A percentile compares a stretch with the other conserved stretches of the same genome.
phyloP scores from a whole-genome alignment of 2,329 filamentous ascomycete species.

The Trichoderma pleuroti region DNA sequence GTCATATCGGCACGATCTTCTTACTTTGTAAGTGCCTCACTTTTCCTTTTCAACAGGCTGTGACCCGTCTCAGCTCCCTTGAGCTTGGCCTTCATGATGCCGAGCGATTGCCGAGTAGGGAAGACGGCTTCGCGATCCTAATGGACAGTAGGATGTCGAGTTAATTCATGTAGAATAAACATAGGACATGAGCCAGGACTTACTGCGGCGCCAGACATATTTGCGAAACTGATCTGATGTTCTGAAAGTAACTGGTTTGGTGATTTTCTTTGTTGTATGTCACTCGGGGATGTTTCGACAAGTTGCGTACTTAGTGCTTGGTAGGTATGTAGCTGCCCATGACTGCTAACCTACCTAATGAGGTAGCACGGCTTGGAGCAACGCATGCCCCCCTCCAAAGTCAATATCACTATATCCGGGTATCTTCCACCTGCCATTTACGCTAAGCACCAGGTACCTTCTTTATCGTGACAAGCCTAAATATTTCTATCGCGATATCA shows the following conservation, averaged over 20 bases:
- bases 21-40: slow-evolving; percentile 95
- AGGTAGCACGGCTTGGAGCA: not conserved
- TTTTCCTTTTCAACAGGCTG: slow-evolving; percentile 94
- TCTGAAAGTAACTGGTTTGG: not conserved
- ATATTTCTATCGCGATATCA: not conserved
- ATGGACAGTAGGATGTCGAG: slow-evolving; percentile 20
- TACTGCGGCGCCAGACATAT: slow-evolving; percentile 36
- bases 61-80: slow-evolving; percentile 91
- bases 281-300: not conserved
- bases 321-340: not conserved
- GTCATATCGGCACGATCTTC: slow-evolving; percentile 26
- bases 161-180: not conserved
- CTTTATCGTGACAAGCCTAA: slow-evolving; percentile 1
- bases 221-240: slow-evolving; percentile 11
- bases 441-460: slow-evolving; percentile 13
- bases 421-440: slow-evolving; percentile 7
- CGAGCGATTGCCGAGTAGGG: slow-evolving; percentile 93
- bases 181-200: not conserved
- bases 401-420: slow-evolving; percentile 18
- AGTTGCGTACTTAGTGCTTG: not conserved
- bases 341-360: not conserved
- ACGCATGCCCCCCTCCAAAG: not conserved
- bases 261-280: not conserved
- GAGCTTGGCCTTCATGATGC: slow-evolving; percentile 95
- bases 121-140: slow-evolving; percentile 96